A percentile compares a stretch with the other conserved stretches of the same genome.
phyloP scores from a whole-genome alignment of 306 rosid genomes.

The Amphicarpaea edgeworthii region DNA sequence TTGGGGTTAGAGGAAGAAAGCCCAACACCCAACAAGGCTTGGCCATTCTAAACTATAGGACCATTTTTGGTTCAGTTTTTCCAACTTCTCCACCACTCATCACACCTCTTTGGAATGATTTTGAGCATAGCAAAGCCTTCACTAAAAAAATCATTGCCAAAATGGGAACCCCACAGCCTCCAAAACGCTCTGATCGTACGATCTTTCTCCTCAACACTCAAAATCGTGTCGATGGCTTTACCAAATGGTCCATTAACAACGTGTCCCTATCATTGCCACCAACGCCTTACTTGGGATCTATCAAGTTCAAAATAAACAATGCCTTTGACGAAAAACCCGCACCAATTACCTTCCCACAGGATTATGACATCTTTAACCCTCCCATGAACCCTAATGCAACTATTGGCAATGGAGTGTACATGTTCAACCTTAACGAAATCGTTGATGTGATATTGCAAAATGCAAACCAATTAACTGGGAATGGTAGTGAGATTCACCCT shows the following conservation, averaged over 20 bases:
- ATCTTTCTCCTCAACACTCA: slow-evolving; percentile 84
- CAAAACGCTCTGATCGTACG: slow-evolving; percentile 49
- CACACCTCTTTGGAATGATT: slow-evolving; percentile 76
- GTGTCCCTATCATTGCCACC: slow-evolving; percentile 67
- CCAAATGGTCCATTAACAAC: slow-evolving; percentile 83
- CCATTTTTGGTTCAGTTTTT: slow-evolving; percentile 59
- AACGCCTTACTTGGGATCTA: slow-evolving; percentile 72
- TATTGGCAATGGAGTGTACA: slow-evolving; percentile 62
- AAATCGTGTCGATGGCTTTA: slow-evolving; percentile 60
- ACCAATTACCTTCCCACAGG: slow-evolving; percentile 48
- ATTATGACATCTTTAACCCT: slow-evolving; percentile 58
- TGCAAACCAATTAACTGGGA: slow-evolving; percentile 53
- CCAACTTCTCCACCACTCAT: slow-evolving; percentile 70
- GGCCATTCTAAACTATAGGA: slow-evolving; percentile 67
- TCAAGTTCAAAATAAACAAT: slow-evolving; percentile 37
- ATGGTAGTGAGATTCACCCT: slow-evolving; percentile 79
- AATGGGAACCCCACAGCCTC: slow-evolving; percentile 73
- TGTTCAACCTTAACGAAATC: slow-evolving; percentile 35
- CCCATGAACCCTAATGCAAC: slow-evolving; percentile 56
- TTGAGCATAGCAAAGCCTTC: slow-evolving; percentile 65
- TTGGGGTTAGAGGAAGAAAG: slow-evolving; percentile 71
- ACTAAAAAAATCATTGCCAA: slow-evolving; percentile 58
- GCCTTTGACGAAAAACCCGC: slow-evolving; percentile 53
- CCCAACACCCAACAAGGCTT: slow-evolving; percentile 71
- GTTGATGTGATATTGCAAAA: slow-evolving; percentile 81